Percentiles rank a stretch among this genome's conserved stretches.
Conservation (phyloP, 2,329 filamentous ascomycete genomes). For the Cladophialophora immunda region DNA sequence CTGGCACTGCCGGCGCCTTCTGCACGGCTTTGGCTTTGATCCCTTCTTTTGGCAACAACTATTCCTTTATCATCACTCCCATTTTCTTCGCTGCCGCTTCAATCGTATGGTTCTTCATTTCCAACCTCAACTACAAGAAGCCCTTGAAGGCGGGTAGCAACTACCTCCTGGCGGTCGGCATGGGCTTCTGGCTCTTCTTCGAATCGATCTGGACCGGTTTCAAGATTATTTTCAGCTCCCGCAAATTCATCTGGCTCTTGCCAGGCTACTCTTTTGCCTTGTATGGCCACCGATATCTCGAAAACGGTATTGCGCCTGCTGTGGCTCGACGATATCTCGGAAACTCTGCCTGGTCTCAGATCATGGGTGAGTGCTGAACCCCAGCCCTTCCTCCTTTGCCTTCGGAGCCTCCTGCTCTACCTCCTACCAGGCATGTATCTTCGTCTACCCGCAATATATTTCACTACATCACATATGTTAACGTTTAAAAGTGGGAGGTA, state of each 20-base stretch:
- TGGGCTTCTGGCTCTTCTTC: conserved; percentile 55
- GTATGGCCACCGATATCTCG: conserved; percentile 61
- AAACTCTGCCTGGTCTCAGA: conserved; percentile 59
- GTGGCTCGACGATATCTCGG: conserved; percentile 59
- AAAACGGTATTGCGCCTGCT: conserved; percentile 58
- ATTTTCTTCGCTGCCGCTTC: conserved; percentile 57
- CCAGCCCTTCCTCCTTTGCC: background rate
- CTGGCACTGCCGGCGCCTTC: conserved; percentile 59
- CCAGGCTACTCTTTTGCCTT: conserved; percentile 60
- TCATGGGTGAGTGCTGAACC: conserved; percentile 47
- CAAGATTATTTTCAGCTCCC: conserved; percentile 57
- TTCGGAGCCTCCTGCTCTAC: background rate
- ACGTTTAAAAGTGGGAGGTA: conserved; percentile 52
- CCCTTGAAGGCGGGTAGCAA: conserved; percentile 37
- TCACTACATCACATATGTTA: background rate
- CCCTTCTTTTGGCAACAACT: conserved; percentile 60
- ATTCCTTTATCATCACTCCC: conserved; percentile 61
- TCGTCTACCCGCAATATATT: background rate
- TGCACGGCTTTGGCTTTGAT: conserved; percentile 61
- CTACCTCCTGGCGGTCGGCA: conserved; percentile 50
- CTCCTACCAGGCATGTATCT: background rate
- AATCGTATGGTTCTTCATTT: conserved; percentile 57
- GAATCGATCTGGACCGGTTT: conserved; percentile 58
- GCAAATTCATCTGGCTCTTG: conserved; percentile 61
- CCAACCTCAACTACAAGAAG: conserved; percentile 48